Evolutionary conservation across 345 rosid species (phyloP), one percentile per base, ranked within the genome.

Genomic region (Populus simonii): DNA sequence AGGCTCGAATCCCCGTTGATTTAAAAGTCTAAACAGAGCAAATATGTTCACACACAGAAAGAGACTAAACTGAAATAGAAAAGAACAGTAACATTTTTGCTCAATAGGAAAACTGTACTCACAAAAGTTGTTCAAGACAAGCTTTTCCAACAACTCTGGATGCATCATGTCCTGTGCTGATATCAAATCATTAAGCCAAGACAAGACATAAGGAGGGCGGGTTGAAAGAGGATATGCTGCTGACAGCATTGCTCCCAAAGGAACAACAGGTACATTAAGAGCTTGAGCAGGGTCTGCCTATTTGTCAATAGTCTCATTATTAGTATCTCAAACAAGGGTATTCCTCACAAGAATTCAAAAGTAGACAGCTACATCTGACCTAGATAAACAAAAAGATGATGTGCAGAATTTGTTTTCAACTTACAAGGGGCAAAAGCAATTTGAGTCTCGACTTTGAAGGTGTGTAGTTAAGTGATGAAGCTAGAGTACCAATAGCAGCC

Each of bases 221-320:
- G 92, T 70, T 3, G 96, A 91, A 83, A 93, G 93, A 84, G 99
- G 98, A 89, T 83, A 91, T 73, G 94, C 90, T 63, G 99, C 94
- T 23, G 99, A 84, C 80, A 93, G 74, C 76, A 96, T 66, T 41
- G 93, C 89, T 20, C 99, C 97, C 82, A 96, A 82, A 29, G 99
- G 99, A 81, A 96, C 97, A 82, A 86, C 98, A 76, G 99, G 97
- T 70, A 96, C 96, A 82, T 85, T 96, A 61, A 96, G 87, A 75
- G 93, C 98, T 84, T 96, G 93, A 29, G 98, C 98, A 80, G 99
- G 98, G 89, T 96, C 94, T 18, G 97, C 98, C 99, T 96, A 89
- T 31, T 79, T 12, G 66, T 69, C 74, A 89, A 77, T 70, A 59
- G 39, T 72, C 63, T n/a, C 59, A 65, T 57, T 57, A 66, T 83